Evolutionary conservation across 2,329 filamentous ascomycete species (phyloP).

Genomic region (Microcyclosporella mali): DNA sequence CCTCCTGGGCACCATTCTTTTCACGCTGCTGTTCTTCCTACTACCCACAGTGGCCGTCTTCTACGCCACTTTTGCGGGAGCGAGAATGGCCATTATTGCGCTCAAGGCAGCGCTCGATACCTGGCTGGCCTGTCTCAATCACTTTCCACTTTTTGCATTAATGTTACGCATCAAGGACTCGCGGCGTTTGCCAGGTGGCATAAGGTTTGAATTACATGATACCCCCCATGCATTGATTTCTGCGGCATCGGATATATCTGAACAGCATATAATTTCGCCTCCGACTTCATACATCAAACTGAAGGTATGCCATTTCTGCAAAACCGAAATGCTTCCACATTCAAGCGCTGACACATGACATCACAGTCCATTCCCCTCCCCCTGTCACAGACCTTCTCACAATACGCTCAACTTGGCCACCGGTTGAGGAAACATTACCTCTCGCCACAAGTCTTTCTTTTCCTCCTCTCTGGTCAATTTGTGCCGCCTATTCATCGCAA

Average conservation of each 20-base stretch:
- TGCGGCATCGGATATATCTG: constrained; percentile 8
- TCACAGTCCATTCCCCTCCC: constrained; percentile 76
- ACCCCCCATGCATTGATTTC: constrained; percentile 42
- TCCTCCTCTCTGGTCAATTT: constrained; percentile 82
- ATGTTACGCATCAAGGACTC: constrained; percentile 96
- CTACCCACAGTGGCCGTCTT: constrained; percentile 93
- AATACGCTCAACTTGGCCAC: constrained; percentile 91
- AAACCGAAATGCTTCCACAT: not conserved
- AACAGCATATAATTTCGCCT: constrained; percentile 28
- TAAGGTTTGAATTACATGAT: constrained; percentile 84
- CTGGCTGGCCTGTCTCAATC: constrained; percentile 85
- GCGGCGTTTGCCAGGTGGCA: constrained; percentile 76
- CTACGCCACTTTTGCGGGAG: constrained; percentile 91
- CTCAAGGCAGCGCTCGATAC: constrained; percentile 90
- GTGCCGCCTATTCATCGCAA: constrained; percentile 84
- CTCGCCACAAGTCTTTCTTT: constrained; percentile 78
- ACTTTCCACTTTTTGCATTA: constrained; percentile 93
- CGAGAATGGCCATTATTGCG: constrained; percentile 89
- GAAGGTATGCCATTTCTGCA: constrained; percentile 53
- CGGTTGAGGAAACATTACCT: constrained; percentile 94
- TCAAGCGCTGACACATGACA: constrained; percentile 9
- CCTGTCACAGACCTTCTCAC: constrained; percentile 90
- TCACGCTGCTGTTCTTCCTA: constrained; percentile 90
- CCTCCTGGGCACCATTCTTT: constrained; percentile 90
- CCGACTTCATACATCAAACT: constrained; percentile 79